Percentiles rank a stretch among this genome's conserved stretches.
Evolutionary conservation across 2,329 filamentous ascomycete genomes (phyloP).

Genomic region (Penicillium verrucosum): DNA sequence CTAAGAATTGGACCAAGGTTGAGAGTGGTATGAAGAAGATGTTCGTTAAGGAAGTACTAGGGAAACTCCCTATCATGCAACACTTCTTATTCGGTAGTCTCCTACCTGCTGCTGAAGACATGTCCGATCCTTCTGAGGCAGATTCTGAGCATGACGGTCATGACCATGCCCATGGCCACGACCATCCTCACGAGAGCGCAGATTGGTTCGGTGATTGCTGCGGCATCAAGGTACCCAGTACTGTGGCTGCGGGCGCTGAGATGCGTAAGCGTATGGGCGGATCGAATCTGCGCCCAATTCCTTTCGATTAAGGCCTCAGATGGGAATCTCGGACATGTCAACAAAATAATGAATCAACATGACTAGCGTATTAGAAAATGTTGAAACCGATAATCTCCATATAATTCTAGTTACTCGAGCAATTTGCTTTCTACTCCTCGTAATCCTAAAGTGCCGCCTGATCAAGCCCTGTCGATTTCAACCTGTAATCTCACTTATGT

Average conservation of each 20-base stretch:
- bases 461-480: background rate
- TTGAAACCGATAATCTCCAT: background rate
- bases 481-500: background rate
- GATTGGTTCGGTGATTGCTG: conserved; percentile 90
- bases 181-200: conserved; percentile 61
- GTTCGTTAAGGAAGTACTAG: conserved; percentile 89
- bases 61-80: conserved; percentile 96
- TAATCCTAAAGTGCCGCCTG: background rate
- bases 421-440: background rate
- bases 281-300: conserved; percentile 60
- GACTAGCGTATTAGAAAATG: background rate
- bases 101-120: conserved; percentile 73
- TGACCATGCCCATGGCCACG: conserved; percentile 61
- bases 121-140: conserved; percentile 56
- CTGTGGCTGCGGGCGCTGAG: conserved; percentile 84
- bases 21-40: conserved; percentile 94
- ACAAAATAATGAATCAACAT: conserved; percentile 4
- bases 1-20: conserved; percentile 87
- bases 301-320: conserved; percentile 43
- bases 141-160: conserved; percentile 52
- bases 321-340: too few relatives aligned
- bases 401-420: background rate
- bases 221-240: conserved; percentile 94
- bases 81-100: conserved; percentile 92
- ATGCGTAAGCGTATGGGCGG: conserved; percentile 70